These are phyloP conservation scores for Hypseocharis bilobata DNA, from an alignment of 441 rosid species.

Conservation along the genomic window DNA sequence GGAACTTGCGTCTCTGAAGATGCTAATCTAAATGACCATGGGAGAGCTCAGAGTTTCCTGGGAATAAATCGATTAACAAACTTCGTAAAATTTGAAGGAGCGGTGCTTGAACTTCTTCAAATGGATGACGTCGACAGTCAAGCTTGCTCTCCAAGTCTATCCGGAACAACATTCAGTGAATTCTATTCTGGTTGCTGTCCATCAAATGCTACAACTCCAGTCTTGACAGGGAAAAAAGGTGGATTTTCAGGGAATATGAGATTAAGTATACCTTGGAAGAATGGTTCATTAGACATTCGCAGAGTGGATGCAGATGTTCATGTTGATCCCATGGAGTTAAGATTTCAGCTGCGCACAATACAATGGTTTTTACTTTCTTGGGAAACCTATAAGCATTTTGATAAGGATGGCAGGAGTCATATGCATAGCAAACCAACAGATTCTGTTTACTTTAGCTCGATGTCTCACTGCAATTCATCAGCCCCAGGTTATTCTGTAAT, in stretches of 20 bases:
- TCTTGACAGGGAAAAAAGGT: constrained; percentile 55
- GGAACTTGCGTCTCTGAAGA: constrained; percentile 72
- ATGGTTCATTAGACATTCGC: constrained; percentile 84
- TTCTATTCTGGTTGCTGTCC: constrained; percentile 18
- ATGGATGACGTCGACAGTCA: constrained; percentile 38
- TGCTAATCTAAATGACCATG: constrained; percentile 26
- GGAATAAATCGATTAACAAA: constrained; percentile 63
- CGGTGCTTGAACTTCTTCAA: constrained; percentile 63
- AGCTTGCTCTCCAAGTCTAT: constrained; percentile 23
- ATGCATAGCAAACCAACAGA: constrained; percentile 30
- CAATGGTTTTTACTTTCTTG: constrained; percentile 61
- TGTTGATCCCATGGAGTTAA: constrained; percentile 71
- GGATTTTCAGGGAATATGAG: constrained; percentile 80
- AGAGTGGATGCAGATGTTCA: constrained; percentile 75
- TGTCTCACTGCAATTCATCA: constrained; percentile 37
- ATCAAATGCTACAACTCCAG: constrained; percentile 39
- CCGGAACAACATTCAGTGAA: constrained; percentile 27
- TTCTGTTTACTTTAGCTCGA: constrained; percentile 35
- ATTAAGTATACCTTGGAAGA: constrained; percentile 89
- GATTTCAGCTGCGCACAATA: constrained; percentile 57
- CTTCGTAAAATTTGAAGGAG: constrained; percentile 75
- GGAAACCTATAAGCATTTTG: constrained; percentile 39
- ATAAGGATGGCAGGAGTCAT: constrained; percentile 23
- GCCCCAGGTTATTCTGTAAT: constrained; percentile 22
- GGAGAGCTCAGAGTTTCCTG: constrained; percentile 45